Base-by-base conservation (phyloP, 495 filamentous ascomycete species). In the Podospora australis region DNA sequence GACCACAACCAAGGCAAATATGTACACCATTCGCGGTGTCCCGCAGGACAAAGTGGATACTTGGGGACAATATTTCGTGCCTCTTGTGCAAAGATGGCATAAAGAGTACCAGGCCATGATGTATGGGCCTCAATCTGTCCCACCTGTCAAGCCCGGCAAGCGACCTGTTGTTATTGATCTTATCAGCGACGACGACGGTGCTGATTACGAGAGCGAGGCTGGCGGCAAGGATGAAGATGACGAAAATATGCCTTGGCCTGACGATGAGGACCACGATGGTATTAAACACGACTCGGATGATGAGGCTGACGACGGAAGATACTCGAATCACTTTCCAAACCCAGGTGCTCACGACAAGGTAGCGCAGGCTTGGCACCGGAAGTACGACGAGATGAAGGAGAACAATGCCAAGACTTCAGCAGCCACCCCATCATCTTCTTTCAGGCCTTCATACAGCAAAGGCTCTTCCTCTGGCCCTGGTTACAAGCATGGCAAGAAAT, bases 21-120 rank as follows among this genome's bases (percentile, higher is more conserved):
- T 98, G 75, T 67, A 67, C 28, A 57, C 64, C 4, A 87, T 96
- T 47, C 78, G 75, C 0, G 79, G 78, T 10, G 84, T 95, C 45
- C 80, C 88, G 42, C 53, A 63, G 8, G 80, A 87, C 17, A 87
- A 81, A 60, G 86, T 92, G 19, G 58, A 75, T 5, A 69, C 68
- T n/a, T 86, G 86, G 58, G 89, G 90, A 14, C 65, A 65, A 22
- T 66, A 70, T 26, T 84, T 96, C 44, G 58, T 90, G 9, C 74
- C 76, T 9, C 61, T 95, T 6, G 70, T 92, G 10, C 68, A 68
- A 16, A 67, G 75, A 24, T 77, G 75, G 23, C 71, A 77, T 22
- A 51, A 63, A 1, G 68, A 76, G 19, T 88, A 88, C 55, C 66
- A 71, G 13, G 76, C 79, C 42, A 78, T 88, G 57, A 81, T 71